phyloP scores from a whole-genome alignment of 2,329 filamentous ascomycete species.

The Pseudocercospora fuligena region DNA sequence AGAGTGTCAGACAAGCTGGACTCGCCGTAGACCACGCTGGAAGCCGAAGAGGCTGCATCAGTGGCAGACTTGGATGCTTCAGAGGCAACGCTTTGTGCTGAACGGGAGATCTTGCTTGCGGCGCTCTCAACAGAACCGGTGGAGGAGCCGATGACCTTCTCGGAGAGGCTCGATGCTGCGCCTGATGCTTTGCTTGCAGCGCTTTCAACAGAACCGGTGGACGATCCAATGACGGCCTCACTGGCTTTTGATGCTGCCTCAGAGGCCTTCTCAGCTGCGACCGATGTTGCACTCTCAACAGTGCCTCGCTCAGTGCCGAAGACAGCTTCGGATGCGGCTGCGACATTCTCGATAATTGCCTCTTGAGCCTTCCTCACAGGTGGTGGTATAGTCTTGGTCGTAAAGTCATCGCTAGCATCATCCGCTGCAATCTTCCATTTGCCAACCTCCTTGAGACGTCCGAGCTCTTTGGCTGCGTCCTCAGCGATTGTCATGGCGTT shows the following conservation, averaged over 20 bases:
- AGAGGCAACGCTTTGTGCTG: conserved; percentile 25
- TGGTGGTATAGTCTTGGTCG: conserved; percentile 66
- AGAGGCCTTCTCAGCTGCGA: conserved; percentile 34
- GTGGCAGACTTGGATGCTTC: conserved; percentile 22
- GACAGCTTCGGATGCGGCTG: conserved; percentile 42
- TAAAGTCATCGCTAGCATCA: conserved; percentile 80
- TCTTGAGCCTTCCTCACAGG: conserved; percentile 56
- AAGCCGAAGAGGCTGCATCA: conserved; percentile 18
- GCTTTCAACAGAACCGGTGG: conserved; percentile 56
- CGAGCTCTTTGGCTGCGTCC: conserved; percentile 77
- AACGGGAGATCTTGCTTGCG: conserved; percentile 55
- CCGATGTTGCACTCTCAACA: conserved; percentile 44
- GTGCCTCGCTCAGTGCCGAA: conserved; percentile 43
- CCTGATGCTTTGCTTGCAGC: conserved; percentile 57
- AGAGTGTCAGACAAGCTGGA: conserved; percentile 22
- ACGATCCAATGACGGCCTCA: conserved; percentile 33
- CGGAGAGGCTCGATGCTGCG: conserved; percentile 20
- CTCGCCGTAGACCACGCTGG: conserved; percentile 20
- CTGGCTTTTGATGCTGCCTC: conserved; percentile 38
- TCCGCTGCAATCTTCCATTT: conserved; percentile 78
- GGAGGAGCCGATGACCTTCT: conserved; percentile 30
- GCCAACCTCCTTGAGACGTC: conserved; percentile 79
- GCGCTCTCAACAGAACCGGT: conserved; percentile 57
- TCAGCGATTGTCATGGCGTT: conserved; percentile 81
- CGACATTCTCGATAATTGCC: conserved; percentile 41